These are phyloP conservation scores for Cyberlindnera americana DNA, from an alignment of 805 yeast species.

Conservation along the genomic window DNA sequence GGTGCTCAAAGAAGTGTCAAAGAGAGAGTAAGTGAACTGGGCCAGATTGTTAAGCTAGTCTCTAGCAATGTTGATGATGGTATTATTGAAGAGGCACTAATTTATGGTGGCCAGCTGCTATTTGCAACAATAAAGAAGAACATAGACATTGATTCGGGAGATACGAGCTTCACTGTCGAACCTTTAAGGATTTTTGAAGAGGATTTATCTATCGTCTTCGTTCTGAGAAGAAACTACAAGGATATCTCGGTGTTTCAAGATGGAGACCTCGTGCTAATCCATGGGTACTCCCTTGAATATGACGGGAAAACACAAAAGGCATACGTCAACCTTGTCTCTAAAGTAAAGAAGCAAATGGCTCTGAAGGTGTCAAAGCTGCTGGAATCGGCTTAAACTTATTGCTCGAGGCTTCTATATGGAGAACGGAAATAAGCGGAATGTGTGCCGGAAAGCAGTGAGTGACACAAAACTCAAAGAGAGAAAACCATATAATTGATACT, in stretches of 20 bases:
- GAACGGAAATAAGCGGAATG: no score
- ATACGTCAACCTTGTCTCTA: slow-evolving; percentile 4
- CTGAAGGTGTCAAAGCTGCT: background rate
- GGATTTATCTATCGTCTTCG: background rate
- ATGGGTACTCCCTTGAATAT: slow-evolving; percentile 4
- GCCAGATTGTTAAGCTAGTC: background rate
- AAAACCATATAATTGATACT: no score
- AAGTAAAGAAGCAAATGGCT: slow-evolving; percentile 1
- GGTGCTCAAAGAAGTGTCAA: background rate
- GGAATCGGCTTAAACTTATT: background rate
- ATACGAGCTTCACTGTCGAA: background rate
- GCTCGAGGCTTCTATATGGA: no score
- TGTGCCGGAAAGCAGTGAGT: no score
- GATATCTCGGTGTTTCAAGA: slow-evolving; percentile 3
- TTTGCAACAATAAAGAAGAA: background rate
- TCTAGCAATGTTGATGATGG: background rate
- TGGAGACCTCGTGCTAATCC: slow-evolving; percentile 3
- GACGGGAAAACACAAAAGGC: background rate
- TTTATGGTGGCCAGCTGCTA: background rate
- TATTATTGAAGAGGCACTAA: slow-evolving; percentile 1
- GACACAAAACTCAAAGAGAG: no score
- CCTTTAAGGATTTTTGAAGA: background rate
- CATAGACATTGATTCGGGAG: background rate
- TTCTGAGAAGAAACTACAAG: background rate
- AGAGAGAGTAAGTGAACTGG: background rate